Percentiles rank a stretch among this genome's conserved stretches.
Evolutionary conservation across 441 rosid species (phyloP).

Genomic region (Corymbia calophylla): DNA sequence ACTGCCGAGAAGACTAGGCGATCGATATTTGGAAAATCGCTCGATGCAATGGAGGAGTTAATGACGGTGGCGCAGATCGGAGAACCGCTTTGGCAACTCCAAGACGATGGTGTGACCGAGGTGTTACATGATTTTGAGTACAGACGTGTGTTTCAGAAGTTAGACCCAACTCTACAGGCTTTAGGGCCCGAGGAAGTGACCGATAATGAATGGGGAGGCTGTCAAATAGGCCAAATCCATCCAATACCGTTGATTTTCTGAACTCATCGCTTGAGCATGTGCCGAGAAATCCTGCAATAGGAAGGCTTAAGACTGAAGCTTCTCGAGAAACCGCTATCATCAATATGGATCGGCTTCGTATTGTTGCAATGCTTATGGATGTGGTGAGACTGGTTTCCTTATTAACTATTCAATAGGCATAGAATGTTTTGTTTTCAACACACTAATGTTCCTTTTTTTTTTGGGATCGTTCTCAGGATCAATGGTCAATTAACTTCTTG

Average conservation of each 20-base stretch:
- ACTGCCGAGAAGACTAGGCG: conserved; percentile 11
- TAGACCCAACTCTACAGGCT: not conserved
- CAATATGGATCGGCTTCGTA: not conserved
- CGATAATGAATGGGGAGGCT: not conserved
- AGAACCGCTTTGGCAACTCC: conserved; percentile 25
- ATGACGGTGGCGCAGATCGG: conserved; percentile 15
- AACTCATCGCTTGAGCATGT: not conserved
- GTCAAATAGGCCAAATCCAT: not conserved
- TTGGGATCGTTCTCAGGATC: conserved; percentile 14
- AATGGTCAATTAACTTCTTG: conserved; percentile 24
- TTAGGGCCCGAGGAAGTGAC: not conserved
- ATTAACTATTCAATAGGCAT: not conserved
- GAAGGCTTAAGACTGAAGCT: conserved; percentile 12
- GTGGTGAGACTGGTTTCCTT: conserved; percentile 10
- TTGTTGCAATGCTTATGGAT: conserved; percentile 43
- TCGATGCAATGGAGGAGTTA: conserved; percentile 33
- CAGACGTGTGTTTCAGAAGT: conserved; percentile 1
- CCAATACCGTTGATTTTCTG: not conserved
- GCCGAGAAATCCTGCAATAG: not conserved
- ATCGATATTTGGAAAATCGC: not conserved
- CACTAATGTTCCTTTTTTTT: not conserved
- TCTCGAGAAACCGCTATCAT: conserved; percentile 23
- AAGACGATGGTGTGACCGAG: not conserved
- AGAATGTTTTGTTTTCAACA: not conserved
- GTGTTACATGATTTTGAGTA: conserved; percentile 25